phyloP scores from a whole-genome alignment of 192 early-diverging fungal species.

The Coemansia aciculifera region DNA sequence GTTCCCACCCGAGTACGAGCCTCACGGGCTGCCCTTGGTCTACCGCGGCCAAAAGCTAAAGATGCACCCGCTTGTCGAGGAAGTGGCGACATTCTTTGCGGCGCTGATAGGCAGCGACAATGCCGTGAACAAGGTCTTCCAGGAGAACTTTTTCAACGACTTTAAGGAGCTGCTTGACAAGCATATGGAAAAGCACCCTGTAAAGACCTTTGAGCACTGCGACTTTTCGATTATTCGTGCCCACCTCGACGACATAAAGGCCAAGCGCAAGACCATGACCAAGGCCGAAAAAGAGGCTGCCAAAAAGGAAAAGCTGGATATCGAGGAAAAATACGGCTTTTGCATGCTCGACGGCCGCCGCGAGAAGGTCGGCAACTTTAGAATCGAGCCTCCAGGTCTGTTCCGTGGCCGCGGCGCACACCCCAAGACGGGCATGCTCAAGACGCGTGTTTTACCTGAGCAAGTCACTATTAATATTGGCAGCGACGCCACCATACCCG shows the following conservation, averaged over 20 bases:
- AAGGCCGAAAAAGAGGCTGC: conserved; percentile 85
- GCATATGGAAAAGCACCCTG: conserved; percentile 65
- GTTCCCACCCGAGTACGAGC: conserved; percentile 89
- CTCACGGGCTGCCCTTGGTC: conserved; percentile 84
- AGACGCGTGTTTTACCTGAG: conserved; percentile 87
- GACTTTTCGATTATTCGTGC: conserved; percentile 87
- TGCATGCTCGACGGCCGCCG: conserved; percentile 84
- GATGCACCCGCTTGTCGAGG: conserved; percentile 80
- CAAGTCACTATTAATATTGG: conserved; percentile 94
- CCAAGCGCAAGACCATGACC: conserved; percentile 78
- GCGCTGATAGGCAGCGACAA: conserved; percentile 81
- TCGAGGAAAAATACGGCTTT: conserved; percentile 78
- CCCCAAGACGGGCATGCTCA: conserved; percentile 90
- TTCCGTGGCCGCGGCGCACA: conserved; percentile 98
- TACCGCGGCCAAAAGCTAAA: conserved; percentile 74
- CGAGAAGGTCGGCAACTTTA: conserved; percentile 96
- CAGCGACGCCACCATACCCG: conserved; percentile 71
- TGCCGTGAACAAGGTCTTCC: conserved; percentile 79
- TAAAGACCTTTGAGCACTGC: conserved; percentile 79
- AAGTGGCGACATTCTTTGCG: conserved; percentile 95
- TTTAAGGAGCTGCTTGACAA: conserved; percentile 69
- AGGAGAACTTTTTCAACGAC: conserved; percentile 91
- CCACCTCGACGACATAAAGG: conserved; percentile 72
- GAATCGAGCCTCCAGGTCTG: conserved; percentile 94
- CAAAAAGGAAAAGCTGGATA: conserved; percentile 67